Evolutionary conservation across 2,329 filamentous ascomycete genomes (phyloP), one percentile per base, ranked within the genome.

Genomic region (Exophiala calicioides): DNA sequence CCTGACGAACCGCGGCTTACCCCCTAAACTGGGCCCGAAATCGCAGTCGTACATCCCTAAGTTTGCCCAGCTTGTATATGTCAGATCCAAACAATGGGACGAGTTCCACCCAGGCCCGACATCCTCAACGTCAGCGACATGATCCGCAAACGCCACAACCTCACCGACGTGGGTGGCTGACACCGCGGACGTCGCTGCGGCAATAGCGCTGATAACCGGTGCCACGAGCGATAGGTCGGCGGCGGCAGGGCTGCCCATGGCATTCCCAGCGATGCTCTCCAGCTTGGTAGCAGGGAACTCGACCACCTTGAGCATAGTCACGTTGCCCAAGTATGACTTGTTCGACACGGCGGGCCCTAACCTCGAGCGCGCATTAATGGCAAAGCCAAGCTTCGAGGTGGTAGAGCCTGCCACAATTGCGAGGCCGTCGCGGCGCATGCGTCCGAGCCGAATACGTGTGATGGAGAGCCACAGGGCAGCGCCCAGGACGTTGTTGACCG

Each of bases 41-140:
- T 44, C 31, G 40, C 40, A 44, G 30, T 44, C 40, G 40, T 36
- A 44, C 40, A 44, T 36, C 10, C 40, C 40, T 20, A 44, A 13
- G 15, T 44, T 26, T 26, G 40, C 40, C 40, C 40, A 44, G 30
- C 40, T 44, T 44, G 40, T 44, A 21, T 44, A 44, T 44, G 29
- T 35, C 23, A 44, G 31, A 19, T 44, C 40, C 24, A 44, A n/a
- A n/a, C n/a, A 29, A 36, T 44, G 40, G 40, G 12, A 44, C 12
- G 31, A 44, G 30, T 44, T 44, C 40, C 40, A 44, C 29, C 40
- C 40, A 9, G 40, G 40, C 5, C 30, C 30, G 40, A 44, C 16
- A 29, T 44, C 40, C 9, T 44, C 40, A 12, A 44, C 40, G 20
- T 44, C 40, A 30, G 40, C 30, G 24, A 44, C 16, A 9, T 24